A percentile compares a stretch with the other conserved stretches of the same genome.
Evolutionary conservation across 1,284 basidiomycete species (phyloP).

Genomic region (Anthracocystis setariae): DNA sequence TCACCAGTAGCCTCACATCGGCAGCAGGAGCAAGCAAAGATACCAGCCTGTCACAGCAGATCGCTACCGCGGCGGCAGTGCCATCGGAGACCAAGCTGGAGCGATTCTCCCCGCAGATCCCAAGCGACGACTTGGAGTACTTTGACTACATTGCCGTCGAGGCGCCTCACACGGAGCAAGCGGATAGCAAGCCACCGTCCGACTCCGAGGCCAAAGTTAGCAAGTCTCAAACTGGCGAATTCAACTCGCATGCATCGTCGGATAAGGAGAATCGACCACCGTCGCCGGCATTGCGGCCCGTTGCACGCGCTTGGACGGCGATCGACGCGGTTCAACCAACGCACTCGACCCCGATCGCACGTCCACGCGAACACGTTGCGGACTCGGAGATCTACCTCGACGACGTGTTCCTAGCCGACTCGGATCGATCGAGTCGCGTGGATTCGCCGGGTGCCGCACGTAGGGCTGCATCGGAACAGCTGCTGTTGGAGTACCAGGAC

Average conservation of each 20-base stretch:
- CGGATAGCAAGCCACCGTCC: not conserved
- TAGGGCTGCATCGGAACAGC: constrained; percentile 19
- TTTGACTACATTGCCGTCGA: constrained; percentile 14
- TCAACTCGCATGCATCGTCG: constrained; percentile 25
- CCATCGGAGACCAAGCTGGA: constrained; percentile 13
- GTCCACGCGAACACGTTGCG: not conserved
- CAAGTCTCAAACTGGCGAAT: not conserved
- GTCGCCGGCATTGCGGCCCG: too few species aligned
- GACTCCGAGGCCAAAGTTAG: not conserved
- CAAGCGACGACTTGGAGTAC: constrained; percentile 39
- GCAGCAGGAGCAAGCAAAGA: not conserved
- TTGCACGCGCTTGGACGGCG: constrained; percentile 1
- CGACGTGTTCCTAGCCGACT: constrained; percentile 15
- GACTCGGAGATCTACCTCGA: constrained; percentile 8
- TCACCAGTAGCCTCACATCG: not conserved
- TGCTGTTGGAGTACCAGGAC: constrained; percentile 27
- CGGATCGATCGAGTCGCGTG: constrained; percentile 7
- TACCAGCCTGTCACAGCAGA: constrained; percentile 10
- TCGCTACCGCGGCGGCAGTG: constrained; percentile 12
- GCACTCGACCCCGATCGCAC: constrained; percentile 26
- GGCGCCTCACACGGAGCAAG: not conserved
- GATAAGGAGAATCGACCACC: constrained; percentile 49
- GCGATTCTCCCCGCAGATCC: constrained; percentile 22
- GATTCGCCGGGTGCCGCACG: constrained; percentile 35
- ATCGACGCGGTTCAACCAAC: constrained; percentile 17